Base-by-base conservation (phyloP, 1,284 basidiomycete species). In the Xerocomus nothofagi region DNA sequence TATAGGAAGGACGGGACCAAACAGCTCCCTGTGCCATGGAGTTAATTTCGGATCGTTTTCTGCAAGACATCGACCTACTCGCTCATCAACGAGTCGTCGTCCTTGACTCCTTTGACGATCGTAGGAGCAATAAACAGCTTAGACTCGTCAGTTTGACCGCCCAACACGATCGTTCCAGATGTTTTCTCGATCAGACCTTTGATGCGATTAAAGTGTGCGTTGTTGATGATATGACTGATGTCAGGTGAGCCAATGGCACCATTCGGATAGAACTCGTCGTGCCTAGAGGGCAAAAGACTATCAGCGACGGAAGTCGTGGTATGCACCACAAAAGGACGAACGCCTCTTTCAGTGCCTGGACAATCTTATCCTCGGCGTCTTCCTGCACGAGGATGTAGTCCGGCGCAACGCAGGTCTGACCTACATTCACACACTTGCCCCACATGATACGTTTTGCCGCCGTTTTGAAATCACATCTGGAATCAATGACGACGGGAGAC, bases 351-450 rank as follows among this genome's bases (percentile, higher is more conserved):
- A 91, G 67, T 5, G 80, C 86, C 4, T 72, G 67, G 11, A 90
- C 68, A 37, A 95, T 74, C 39, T 71, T 73, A 43, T 86, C 83
- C 55, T 89, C 82, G 51, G 80, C 75, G 12, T 77, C 74, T 39
- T 76, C 76, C 4, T 80, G 80, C 20, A 91, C 81, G 27, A 95
- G 79, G 6, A 92, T 71, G 66, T 95, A 95, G 66, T 96, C 93
- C 1, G 92, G 91, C 4, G 88, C 81, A 10, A 81, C 71, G 46
- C 81, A 82, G 2, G 77, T 87, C 70, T 92, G 91, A 1, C 91
- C 90, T 1, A 79, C 79, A 60, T 91, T 92, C 46, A 80, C 72
- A 23, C 80, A 70, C 68, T 93, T 94, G 45, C 91, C 91, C 84
- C 90, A 92, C 31, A 94, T 71, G 40, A 91, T 73, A 14, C 89